Evolutionary conservation across 169 alveolate species (phyloP), one percentile per base, ranked within the genome.

Genomic region (Theileria parva): DNA sequence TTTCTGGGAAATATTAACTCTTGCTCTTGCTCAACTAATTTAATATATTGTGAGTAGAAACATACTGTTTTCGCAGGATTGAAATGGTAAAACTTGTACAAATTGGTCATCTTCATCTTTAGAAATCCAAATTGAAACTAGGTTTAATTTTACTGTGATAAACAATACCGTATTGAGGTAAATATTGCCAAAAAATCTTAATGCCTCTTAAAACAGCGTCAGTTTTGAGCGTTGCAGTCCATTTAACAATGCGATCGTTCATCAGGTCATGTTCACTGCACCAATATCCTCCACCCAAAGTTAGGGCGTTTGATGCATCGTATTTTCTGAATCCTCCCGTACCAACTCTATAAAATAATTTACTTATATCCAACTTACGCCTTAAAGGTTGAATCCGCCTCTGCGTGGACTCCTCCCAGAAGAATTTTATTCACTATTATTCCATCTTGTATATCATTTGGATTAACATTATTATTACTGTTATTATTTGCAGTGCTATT

Each of bases 251-350:
- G 28, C 79, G 74, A 72, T 85, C 90, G 48, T 80, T 74, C 79
- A 74, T 69, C 76, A 87, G 75, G 78, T 91, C 86, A 30, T 86
- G 89, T 61, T 91, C 93, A 30, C 92, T 85, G 66, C 93, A 87
- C 95, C 95, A 91, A 60, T 91, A 91, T 28, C 93, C 93, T 44
- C 91, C 87, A 30, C 93, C 93, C 51, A 84, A 63, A 11, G 95
- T 91, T 44, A 87, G 23, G 9, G 95, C 95, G 74, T 91, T 91
- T 12, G 80, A 83, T 2, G 95, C 95, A 27, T 85, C 95, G 51
- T 91, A 91, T 67, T 91, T 88, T 37, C 92, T 87, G 32, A 72
- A 39, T 53, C 95, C 95, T 61, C 86, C 84, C 50, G 85, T 79
- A 1, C 92, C 92, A 19, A 87, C 74, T 39, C 88, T 88, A 57